Evolutionary conservation across 2,329 filamentous ascomycete genomes (phyloP).

Genomic region (Tolypocladium paradoxum): DNA sequence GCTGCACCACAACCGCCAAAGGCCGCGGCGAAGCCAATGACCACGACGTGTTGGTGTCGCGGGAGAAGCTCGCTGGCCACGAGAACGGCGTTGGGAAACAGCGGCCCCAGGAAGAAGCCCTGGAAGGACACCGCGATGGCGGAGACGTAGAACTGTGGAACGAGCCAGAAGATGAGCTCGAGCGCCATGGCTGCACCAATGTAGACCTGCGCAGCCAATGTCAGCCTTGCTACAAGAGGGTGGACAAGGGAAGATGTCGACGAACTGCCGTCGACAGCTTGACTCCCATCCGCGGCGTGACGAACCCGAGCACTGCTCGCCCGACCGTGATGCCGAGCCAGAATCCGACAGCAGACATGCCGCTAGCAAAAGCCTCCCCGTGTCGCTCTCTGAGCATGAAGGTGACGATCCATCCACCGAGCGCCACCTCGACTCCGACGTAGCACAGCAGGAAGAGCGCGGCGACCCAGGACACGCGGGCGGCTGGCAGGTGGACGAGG

Average conservation of each 20-base stretch:
- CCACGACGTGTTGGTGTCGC: slow-evolving; percentile 61
- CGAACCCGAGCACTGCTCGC: slow-evolving; percentile 60
- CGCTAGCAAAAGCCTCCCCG: slow-evolving; percentile 58
- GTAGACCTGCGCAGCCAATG: slow-evolving; percentile 38
- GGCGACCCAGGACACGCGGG: slow-evolving; percentile 55
- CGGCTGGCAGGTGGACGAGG: slow-evolving; percentile 32
- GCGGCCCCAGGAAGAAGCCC: slow-evolving; percentile 70
- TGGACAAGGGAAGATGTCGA: slow-evolving; percentile 33
- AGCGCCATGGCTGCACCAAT: slow-evolving; percentile 52
- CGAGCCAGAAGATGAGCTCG: slow-evolving; percentile 70
- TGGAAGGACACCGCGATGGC: slow-evolving; percentile 60
- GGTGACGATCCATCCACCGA: slow-evolving; percentile 70
- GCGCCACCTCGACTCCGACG: slow-evolving; percentile 64
- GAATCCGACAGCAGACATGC: slow-evolving; percentile 69
- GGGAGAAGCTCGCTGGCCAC: slow-evolving; percentile 66
- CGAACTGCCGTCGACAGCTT: slow-evolving; percentile 42
- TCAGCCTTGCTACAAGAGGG: background rate
- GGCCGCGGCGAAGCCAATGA: slow-evolving; percentile 70
- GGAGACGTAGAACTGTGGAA: slow-evolving; percentile 65
- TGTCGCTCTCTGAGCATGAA: slow-evolving; percentile 76
- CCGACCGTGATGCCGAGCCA: slow-evolving; percentile 76
- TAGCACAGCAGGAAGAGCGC: slow-evolving; percentile 68
- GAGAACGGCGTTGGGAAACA: slow-evolving; percentile 68
- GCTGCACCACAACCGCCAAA: slow-evolving; percentile 67
- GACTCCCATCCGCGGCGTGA: slow-evolving; percentile 64